These are phyloP conservation scores for Naumovozyma castellii DNA, from an alignment of 805 yeast species.

Conservation along the genomic window DNA sequence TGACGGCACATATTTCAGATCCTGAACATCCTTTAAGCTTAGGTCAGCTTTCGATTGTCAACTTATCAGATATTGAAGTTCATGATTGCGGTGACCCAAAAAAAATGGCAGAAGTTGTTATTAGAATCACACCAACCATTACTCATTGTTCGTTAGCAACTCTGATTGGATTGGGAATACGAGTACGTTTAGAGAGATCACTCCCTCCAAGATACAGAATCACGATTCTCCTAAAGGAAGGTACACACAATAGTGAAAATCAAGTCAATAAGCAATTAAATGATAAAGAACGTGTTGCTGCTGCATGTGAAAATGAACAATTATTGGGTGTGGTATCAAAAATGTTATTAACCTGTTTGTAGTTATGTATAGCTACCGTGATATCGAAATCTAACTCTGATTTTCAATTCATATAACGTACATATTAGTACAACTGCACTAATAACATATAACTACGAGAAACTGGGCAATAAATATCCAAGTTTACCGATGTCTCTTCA, in stretches of 20 bases:
- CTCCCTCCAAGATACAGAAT: slow-evolving; percentile 79
- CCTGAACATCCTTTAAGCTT: slow-evolving; percentile 96
- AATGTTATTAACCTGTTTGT: slow-evolving; percentile 77
- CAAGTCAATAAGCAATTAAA: slow-evolving; percentile 95
- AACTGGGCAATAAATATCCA: no score
- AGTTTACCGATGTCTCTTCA: no score
- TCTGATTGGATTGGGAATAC: slow-evolving; percentile 84
- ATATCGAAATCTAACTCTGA: neutral
- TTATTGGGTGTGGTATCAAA: slow-evolving; percentile 79
- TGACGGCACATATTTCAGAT: slow-evolving; percentile 79
- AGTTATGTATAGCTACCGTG: slow-evolving; percentile 2
- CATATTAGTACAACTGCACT: no score
- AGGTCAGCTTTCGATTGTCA: slow-evolving; percentile 91
- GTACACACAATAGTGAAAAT: slow-evolving; percentile 89
- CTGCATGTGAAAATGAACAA: slow-evolving; percentile 97
- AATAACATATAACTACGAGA: no score
- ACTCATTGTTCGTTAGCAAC: slow-evolving; percentile 97
- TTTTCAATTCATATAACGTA: neutral
- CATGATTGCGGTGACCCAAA: slow-evolving; percentile 43
- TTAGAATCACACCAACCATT: slow-evolving; percentile 91
- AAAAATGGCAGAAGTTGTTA: slow-evolving; percentile 63
- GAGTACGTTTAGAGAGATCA: slow-evolving; percentile 84
- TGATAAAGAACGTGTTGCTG: slow-evolving; percentile 95
- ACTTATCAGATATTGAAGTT: slow-evolving; percentile 69
- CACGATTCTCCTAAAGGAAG: slow-evolving; percentile 72